Evolutionary conservation across 2,329 filamentous ascomycete genomes (phyloP).

Genomic region (Colletotrichum scovillei): DNA sequence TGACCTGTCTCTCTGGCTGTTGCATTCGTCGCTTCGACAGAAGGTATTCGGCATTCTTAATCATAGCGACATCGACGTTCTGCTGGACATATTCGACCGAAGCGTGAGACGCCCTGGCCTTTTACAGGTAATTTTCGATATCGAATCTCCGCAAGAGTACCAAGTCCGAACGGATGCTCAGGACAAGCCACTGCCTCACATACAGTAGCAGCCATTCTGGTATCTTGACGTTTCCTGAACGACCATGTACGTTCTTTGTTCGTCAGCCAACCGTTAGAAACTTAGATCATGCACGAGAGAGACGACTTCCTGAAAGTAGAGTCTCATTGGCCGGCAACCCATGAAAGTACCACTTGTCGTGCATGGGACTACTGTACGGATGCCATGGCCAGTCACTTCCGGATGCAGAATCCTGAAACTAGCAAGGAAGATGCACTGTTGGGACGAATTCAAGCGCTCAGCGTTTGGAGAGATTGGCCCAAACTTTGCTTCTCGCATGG

Average conservation of each 20-base stretch:
- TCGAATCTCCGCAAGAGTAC: background rate
- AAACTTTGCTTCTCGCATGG: slow-evolving; percentile 2
- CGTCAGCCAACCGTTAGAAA: background rate
- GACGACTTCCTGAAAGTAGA: background rate
- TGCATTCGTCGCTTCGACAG: slow-evolving; percentile 4
- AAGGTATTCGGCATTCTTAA: background rate
- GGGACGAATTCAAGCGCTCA: slow-evolving; percentile 14
- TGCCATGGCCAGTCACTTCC: slow-evolving; percentile 26
- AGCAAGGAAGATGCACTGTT: slow-evolving; percentile 21
- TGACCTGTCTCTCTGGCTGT: background rate
- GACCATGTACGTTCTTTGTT: background rate
- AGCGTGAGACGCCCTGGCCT: background rate
- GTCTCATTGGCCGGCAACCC: slow-evolving; percentile 16
- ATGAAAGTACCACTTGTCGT: background rate
- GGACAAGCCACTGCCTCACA: background rate
- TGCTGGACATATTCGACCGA: background rate
- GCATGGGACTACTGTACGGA: slow-evolving; percentile 29
- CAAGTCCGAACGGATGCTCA: background rate
- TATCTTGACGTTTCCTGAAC: background rate
- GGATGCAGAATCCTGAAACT: slow-evolving; percentile 35
- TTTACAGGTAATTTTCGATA: background rate
- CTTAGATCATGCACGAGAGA: background rate
- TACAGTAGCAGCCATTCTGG: background rate
- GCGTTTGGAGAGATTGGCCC: background rate
- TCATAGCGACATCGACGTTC: background rate